These are phyloP conservation scores for Aureoboletus auriporus DNA, from an alignment of 768 basidiomycete genomes.

Conservation along the genomic window DNA sequence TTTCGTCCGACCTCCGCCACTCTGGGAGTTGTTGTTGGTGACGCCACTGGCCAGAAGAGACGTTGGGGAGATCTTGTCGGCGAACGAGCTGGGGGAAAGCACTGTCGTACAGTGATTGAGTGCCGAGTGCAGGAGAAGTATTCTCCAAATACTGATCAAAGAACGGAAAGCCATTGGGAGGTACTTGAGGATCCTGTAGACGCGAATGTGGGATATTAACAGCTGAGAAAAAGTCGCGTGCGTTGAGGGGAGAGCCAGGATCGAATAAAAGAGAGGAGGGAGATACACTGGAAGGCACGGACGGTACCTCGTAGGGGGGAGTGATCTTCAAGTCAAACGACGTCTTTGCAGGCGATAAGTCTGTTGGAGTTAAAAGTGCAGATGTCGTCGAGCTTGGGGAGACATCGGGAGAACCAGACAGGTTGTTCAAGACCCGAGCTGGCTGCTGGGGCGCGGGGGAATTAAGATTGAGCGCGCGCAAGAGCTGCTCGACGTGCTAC, in stretches of 20 bases:
- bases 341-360: constrained; percentile 60
- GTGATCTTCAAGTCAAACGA: constrained; percentile 55
- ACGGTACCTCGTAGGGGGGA: constrained; percentile 46
- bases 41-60: constrained; percentile 19
- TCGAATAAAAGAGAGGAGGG: constrained; percentile 43
- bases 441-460: constrained; percentile 62
- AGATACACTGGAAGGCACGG: constrained; percentile 22
- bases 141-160: constrained; percentile 55
- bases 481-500: constrained; percentile 76
- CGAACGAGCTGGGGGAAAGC: constrained; percentile 25
- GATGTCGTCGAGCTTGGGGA: constrained; percentile 72
- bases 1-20: constrained; percentile 42
- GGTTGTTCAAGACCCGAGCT: constrained; percentile 35
- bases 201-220: constrained; percentile 23
- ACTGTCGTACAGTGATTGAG: constrained; percentile 33
- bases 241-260: constrained; percentile 36
- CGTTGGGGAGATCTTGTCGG: constrained; percentile 11
- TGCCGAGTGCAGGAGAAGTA: constrained; percentile 35
- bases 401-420: constrained; percentile 59
- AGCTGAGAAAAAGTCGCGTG: constrained; percentile 28
- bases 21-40: constrained; percentile 34
- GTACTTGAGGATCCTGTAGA: constrained; percentile 18
- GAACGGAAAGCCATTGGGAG: constrained; percentile 34
- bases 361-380: constrained; percentile 69
- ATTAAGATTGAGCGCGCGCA: constrained; percentile 75